Evolutionary conservation across 1,284 basidiomycete species (phyloP).

Genomic region (Marasmius fiardii): DNA sequence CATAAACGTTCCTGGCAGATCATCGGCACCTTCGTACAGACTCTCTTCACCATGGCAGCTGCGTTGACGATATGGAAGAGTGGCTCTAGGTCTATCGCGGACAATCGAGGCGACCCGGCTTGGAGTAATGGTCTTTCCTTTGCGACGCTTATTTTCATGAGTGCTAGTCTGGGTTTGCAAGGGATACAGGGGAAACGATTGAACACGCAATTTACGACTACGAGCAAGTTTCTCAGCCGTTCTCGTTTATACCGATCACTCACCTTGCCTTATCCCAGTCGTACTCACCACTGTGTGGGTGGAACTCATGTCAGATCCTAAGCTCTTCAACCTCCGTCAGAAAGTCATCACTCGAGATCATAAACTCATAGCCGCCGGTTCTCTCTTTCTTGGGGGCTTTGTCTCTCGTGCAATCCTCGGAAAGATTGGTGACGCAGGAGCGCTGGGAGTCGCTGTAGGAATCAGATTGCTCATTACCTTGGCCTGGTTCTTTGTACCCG

Average conservation of each 20-base stretch:
- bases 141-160: slow-evolving; percentile 55
- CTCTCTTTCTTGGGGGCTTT: slow-evolving; percentile 66
- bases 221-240: slow-evolving; percentile 27
- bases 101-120: slow-evolving; percentile 41
- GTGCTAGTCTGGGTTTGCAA: slow-evolving; percentile 57
- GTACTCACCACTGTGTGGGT: slow-evolving; percentile 72
- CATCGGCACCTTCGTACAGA: slow-evolving; percentile 54
- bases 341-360: slow-evolving; percentile 53
- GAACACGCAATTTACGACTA: slow-evolving; percentile 59
- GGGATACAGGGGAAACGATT: slow-evolving; percentile 66
- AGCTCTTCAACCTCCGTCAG: slow-evolving; percentile 40
- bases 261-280: slow-evolving; percentile 27
- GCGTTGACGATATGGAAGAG: slow-evolving; percentile 49
- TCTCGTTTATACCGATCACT: slow-evolving; percentile 8
- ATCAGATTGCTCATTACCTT: slow-evolving; percentile 48
- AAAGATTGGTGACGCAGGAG: slow-evolving; percentile 44
- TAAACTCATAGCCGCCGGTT: slow-evolving; percentile 50
- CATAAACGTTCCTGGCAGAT: slow-evolving; percentile 58
- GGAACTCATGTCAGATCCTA: slow-evolving; percentile 65
- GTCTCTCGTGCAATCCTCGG: slow-evolving; percentile 52
- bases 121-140: slow-evolving; percentile 55
- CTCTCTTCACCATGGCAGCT: slow-evolving; percentile 54
- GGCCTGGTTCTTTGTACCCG: slow-evolving; percentile 55
- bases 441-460: slow-evolving; percentile 53
- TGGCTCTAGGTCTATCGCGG: slow-evolving; percentile 40